Evolutionary conservation across 192 early-diverging fungal species (phyloP), one percentile per base, ranked within the genome.

Genomic region (Kappamyces sp.): DNA sequence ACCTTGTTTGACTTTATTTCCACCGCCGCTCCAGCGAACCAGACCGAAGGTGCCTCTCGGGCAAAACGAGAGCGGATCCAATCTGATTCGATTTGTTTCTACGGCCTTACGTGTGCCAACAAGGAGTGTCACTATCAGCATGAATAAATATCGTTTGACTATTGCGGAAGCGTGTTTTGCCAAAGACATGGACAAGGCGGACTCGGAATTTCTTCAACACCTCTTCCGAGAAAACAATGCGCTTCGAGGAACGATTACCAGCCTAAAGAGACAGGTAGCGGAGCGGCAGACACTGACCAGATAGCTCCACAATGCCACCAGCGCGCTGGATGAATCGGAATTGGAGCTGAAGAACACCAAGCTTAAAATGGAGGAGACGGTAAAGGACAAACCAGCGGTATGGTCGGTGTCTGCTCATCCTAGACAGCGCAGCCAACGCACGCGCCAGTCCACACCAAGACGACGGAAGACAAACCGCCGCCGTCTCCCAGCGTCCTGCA

Each of bases 191-290:
- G 74, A 80, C 43, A 71, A 83, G 54, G 75, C 68, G 30, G 80
- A 83, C 45, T 40, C 73, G 2, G 78, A 83, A 42, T 72, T 83
- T 22, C 54, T 83, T 4, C 73, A 70, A 15, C 71, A 73, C 35
- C 58, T 83, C 11, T 83, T 83, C 59, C 59, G 64, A 40, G 78
- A 81, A 51, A 81, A 81, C 60, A 81, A 76, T 62, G 73, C 81
- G 53, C 63, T 83, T 8, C 38, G 80, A 42, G 65, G 61, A 3
- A 65, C 71, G 58, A 54, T 61, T 15, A 78, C 71, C 65, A 68
- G 69, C 2, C 45, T 74, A 30, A 70, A 77, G 47, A 60, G 78
- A 47, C 76, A 83, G 66, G 73, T 73, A 41, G 39, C 35, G 2
- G 31, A 5, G 15, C 31, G 22, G 22, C 22, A 22, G 22, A 22